Evolutionary conservation across 2,329 filamentous ascomycete genomes (phyloP).

Genomic region (Penicillium sp.): DNA sequence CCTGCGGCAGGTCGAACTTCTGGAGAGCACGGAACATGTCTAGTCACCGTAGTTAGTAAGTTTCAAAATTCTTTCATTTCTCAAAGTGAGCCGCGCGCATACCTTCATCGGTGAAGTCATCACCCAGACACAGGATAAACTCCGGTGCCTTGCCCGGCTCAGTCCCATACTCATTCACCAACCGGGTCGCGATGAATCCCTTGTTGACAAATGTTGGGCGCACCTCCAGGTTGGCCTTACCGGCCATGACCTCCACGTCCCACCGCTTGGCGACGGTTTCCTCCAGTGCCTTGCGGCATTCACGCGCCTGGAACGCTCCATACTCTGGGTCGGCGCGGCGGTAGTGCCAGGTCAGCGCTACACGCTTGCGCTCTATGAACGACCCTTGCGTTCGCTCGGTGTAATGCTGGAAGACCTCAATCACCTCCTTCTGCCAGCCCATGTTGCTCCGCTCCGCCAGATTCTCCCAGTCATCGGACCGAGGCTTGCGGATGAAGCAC

Average conservation of each 20-base stretch:
- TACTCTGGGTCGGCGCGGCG: constrained; percentile 85
- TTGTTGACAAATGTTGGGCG: constrained; percentile 98
- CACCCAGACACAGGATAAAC: constrained; percentile 87
- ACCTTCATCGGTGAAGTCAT: constrained; percentile 98
- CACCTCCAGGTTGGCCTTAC: constrained; percentile 96
- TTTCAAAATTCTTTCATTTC: background rate
- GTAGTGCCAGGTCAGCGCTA: constrained; percentile 97
- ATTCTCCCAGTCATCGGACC: constrained; percentile 79
- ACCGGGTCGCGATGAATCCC: constrained; percentile 85
- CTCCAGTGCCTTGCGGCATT: constrained; percentile 81
- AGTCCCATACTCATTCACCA: constrained; percentile 71
- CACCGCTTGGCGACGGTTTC: constrained; percentile 73
- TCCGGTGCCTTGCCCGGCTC: constrained; percentile 64
- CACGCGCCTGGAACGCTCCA: constrained; percentile 74
- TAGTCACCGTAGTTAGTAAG: constrained; percentile 30
- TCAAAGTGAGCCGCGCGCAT: constrained; percentile 32
- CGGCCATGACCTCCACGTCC: constrained; percentile 95
- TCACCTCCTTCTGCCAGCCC: constrained; percentile 86
- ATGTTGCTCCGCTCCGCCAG: constrained; percentile 84
- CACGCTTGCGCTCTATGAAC: constrained; percentile 91
- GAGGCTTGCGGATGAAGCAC: constrained; percentile 86
- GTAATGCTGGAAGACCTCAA: constrained; percentile 82
- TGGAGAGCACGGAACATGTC: constrained; percentile 82
- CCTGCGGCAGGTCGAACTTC: constrained; percentile 55
- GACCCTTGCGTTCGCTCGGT: constrained; percentile 85